Evolutionary conservation across 2,329 filamentous ascomycete species (phyloP), one percentile per base, ranked within the genome.

Genomic region (Fusarium sp.): DNA sequence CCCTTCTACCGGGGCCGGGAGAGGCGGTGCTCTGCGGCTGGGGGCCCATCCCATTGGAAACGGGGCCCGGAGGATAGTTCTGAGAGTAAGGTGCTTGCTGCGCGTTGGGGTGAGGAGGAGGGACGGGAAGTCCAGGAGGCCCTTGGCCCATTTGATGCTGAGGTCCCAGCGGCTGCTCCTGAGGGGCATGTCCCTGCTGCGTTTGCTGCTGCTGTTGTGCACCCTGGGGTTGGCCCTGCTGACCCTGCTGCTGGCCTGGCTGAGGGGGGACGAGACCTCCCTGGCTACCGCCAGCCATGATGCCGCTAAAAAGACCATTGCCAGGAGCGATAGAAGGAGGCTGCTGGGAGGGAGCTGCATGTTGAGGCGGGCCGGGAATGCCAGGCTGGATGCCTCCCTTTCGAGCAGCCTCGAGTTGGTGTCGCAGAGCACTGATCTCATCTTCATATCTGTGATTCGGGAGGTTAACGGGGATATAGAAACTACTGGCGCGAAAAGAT

Each of bases 241-340:
- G 75, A 26, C 69, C 68, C 57, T 77, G 88, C 75, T 94, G 94
- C 77, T 97, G 80, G 56, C 83, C 91, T 58, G 91, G 91, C 78
- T 90, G 89, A 74, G 95, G 95, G 77, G 97, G 91, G 69, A 94
- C 94, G 73, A 94, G 93, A 70, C 93, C 94, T 78, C 92, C 93
- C 85, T 96, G 94, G 78, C 92, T 93, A 72, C 89, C 91, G 74
- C 96, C 96, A 63, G 95, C 91, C 94, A 99, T 98, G 81, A 98
- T 98, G 64, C 94, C 95, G 76, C 94, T 95, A 81, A 99, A 98
- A 45, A 98, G 88, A 79, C 97, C 96, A 81, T 93, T 96, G 32
- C 96, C 95, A 79, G 97, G 93, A 34, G 95, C 94, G 76, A 98
- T 93, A 56, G 94, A 95, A 41, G 96, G 96, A 70, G 93, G 93